phyloP scores from a whole-genome alignment of 768 basidiomycete genomes.

The Cytidiella melzeri region DNA sequence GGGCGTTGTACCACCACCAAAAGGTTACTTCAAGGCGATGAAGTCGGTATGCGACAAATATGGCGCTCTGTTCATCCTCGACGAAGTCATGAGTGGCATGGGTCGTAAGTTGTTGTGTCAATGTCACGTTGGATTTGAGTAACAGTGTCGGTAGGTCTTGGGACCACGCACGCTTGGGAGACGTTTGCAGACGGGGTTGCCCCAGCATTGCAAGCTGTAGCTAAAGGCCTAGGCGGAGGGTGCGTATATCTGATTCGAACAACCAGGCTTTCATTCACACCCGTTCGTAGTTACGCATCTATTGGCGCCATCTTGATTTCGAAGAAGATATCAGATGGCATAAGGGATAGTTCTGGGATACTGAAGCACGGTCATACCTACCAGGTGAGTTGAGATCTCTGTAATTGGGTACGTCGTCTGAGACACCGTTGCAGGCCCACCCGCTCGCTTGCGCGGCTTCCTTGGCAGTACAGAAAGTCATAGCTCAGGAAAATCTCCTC shows the following conservation, averaged over 20 bases:
- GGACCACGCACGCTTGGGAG: conserved; percentile 83
- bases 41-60: conserved; percentile 75
- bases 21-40: conserved; percentile 83
- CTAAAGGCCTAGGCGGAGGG: conserved; percentile 90
- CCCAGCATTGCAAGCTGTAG: conserved; percentile 85
- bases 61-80: conserved; percentile 72
- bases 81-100: conserved; percentile 93
- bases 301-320: conserved; percentile 81
- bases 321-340: conserved; percentile 61
- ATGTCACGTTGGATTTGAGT: conserved; percentile 1
- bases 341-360: conserved; percentile 60
- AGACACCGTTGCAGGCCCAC: conserved; percentile 42
- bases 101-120: conserved; percentile 51
- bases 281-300: conserved; percentile 54
- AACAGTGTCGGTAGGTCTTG: conserved; percentile 76
- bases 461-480: conserved; percentile 74
- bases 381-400: conserved; percentile 40
- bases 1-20: conserved; percentile 69
- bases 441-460: conserved; percentile 75
- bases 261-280: conserved; percentile 1
- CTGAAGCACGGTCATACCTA: conserved; percentile 88
- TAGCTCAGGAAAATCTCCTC: conserved; percentile 64
- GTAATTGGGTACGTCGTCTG: neutral
- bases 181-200: conserved; percentile 69
- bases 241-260: conserved; percentile 27